Base-by-base conservation (phyloP, 306 rosid species). In the Quercus alba region DNA sequence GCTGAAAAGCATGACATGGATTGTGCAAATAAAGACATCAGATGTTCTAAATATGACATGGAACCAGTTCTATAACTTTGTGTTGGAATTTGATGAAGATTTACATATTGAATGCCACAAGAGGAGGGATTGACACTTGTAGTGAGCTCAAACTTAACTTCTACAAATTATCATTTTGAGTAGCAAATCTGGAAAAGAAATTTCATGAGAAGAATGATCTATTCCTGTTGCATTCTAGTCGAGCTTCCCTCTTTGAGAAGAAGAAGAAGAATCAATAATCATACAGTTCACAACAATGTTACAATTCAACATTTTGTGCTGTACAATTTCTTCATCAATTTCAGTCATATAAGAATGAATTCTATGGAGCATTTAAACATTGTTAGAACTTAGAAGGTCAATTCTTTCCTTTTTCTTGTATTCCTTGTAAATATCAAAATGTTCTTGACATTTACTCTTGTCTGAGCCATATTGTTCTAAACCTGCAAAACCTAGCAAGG, bases 381-480 rank as follows among this genome's bases (percentile, higher is more conserved):
- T 76, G 31, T 30, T 3, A 30, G 1, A 33, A 21, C 4, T 30
- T 30, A 67, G 41, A 72, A 52, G 46, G 31, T 80, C 20, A 23
- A 51, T 28, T 89, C 92, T 97, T 97, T 94, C 98, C 76, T 86
- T 91, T 85, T 92, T 94, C 90, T 94, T 94, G 82, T 97, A 94
- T 88, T 91, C 97, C 90, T 92, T 94, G 89, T 92, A 94, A 74
- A 90, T 81, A 79, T 92, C 94, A 81, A 94, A 92, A 70, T 91
- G 97, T 69, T 87, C 89, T 82, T 91, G 98, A 76, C 98, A 94
- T 88, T 92, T 94, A 84, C 91, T 92, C 87, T 86, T 94, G 79
- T 94, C 90, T 20, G 90, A 81, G 62, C 30, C 71, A 83, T 78
- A 82, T 77, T 89, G 87, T 87, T 94, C 97, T 41, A 94, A 86